Evolutionary conservation across 129 eudicot genomes (phyloP).

Genomic region (Tagetes erecta): DNA sequence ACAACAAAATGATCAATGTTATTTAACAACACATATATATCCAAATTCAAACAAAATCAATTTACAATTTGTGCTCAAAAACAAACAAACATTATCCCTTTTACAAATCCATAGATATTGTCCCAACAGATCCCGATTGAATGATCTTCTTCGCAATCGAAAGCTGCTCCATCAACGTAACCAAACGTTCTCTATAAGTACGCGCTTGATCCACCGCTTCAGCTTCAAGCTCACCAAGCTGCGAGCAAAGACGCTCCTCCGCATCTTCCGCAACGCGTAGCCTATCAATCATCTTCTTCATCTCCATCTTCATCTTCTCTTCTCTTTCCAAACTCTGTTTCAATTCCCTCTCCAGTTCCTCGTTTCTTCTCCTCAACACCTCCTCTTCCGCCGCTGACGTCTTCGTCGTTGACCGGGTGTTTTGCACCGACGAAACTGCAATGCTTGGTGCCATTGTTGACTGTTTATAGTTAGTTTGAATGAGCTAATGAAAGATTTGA

Average conservation of each 20-base stretch:
- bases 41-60: neutral
- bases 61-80: neutral
- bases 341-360: constrained; percentile 71
- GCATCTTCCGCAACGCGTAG: constrained; percentile 85
- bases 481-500: neutral
- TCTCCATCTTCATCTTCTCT: constrained; percentile 62
- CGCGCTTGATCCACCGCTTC: constrained; percentile 82
- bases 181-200: constrained; percentile 40
- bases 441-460: constrained; percentile 23
- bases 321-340: constrained; percentile 61
- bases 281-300: constrained; percentile 40
- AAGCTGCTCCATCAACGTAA: constrained; percentile 61
- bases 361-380: constrained; percentile 55
- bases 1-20: no score
- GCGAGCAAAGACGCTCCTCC: constrained; percentile 79
- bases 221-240: constrained; percentile 84
- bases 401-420: neutral
- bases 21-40: neutral
- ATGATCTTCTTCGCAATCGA: constrained; percentile 51
- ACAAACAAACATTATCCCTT: neutral
- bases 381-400: constrained; percentile 32
- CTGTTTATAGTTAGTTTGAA: neutral
- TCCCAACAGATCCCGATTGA: constrained; percentile 11
- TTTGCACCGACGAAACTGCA: constrained; percentile 8
- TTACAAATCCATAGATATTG: neutral